Conservation (phyloP, 257 asterid species). For the Capsicum pubescens region DNA sequence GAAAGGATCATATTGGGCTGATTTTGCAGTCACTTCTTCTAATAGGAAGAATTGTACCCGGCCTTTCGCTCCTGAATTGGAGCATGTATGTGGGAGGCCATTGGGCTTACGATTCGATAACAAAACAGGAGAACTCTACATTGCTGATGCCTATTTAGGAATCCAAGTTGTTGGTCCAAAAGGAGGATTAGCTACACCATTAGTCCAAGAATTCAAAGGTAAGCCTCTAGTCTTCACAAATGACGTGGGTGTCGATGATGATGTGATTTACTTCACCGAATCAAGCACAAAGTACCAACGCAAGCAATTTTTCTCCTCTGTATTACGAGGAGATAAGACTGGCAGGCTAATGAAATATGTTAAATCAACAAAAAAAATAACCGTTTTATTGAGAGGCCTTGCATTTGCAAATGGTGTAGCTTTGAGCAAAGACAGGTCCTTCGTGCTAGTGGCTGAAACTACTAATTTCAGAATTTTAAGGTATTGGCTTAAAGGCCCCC, state of each 20-base stretch:
- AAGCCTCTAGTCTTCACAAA: slow-evolving; percentile 59
- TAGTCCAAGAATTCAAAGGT: slow-evolving; percentile 65
- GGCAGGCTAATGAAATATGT: slow-evolving; percentile 31
- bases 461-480: slow-evolving; percentile 40
- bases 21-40: slow-evolving; percentile 34
- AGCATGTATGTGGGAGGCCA: slow-evolving; percentile 73
- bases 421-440: not conserved
- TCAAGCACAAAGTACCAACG: slow-evolving; percentile 56
- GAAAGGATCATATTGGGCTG: slow-evolving; percentile 27
- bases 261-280: slow-evolving; percentile 68
- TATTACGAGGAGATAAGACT: slow-evolving; percentile 35
- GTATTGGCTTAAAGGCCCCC: slow-evolving; percentile 61
- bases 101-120: slow-evolving; percentile 61
- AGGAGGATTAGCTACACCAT: slow-evolving; percentile 60
- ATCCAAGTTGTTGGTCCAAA: slow-evolving; percentile 62
- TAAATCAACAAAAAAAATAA: not conserved
- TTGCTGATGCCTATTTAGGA: slow-evolving; percentile 77
- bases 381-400: not conserved
- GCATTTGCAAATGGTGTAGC: slow-evolving; percentile 25
- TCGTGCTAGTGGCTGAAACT: slow-evolving; percentile 35
- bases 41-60: slow-evolving; percentile 53
- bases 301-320: slow-evolving; percentile 54
- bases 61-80: slow-evolving; percentile 61
- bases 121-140: slow-evolving; percentile 62
- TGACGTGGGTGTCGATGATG: slow-evolving; percentile 64